Evolutionary conservation across 805 yeast species (phyloP).

Genomic region (Maudiozyma turicensis): DNA sequence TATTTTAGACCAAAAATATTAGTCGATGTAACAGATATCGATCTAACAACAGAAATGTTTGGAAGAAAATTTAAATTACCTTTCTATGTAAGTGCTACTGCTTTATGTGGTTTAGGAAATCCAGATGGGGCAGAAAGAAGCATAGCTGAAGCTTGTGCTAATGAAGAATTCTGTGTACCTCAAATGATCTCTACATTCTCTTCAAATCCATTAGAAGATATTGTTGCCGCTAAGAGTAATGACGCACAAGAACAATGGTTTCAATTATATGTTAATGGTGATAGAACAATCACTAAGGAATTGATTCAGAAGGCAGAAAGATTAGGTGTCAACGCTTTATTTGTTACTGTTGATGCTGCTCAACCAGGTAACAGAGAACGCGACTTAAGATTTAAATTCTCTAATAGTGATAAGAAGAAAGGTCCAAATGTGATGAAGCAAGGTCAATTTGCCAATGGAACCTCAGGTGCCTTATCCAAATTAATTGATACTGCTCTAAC

Average conservation of each 20-base stretch:
- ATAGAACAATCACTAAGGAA: constrained; percentile 50
- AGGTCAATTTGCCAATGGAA: constrained; percentile 49
- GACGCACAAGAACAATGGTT: constrained; percentile 72
- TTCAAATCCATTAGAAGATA: constrained; percentile 78
- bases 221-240: constrained; percentile 57
- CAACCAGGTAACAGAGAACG: constrained; percentile 84
- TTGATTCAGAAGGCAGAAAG: constrained; percentile 55
- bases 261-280: constrained; percentile 78
- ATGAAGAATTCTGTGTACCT: constrained; percentile 33
- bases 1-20: constrained; percentile 39
- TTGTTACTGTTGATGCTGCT: constrained; percentile 89
- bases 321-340: constrained; percentile 73
- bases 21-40: constrained; percentile 29
- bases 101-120: constrained; percentile 36
- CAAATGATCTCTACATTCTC: constrained; percentile 94
- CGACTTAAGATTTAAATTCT: constrained; percentile 59
- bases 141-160: constrained; percentile 33
- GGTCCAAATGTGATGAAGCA: constrained; percentile 29
- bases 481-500: constrained; percentile 62
- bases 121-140: constrained; percentile 34
- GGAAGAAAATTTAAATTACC: constrained; percentile 40
- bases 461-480: constrained; percentile 71
- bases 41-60: constrained; percentile 37
- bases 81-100: constrained; percentile 41
- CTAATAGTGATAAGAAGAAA: constrained; percentile 22